Evolutionary conservation across 192 early-diverging fungal genomes (phyloP).

Genomic region (Coemansia sp.): DNA sequence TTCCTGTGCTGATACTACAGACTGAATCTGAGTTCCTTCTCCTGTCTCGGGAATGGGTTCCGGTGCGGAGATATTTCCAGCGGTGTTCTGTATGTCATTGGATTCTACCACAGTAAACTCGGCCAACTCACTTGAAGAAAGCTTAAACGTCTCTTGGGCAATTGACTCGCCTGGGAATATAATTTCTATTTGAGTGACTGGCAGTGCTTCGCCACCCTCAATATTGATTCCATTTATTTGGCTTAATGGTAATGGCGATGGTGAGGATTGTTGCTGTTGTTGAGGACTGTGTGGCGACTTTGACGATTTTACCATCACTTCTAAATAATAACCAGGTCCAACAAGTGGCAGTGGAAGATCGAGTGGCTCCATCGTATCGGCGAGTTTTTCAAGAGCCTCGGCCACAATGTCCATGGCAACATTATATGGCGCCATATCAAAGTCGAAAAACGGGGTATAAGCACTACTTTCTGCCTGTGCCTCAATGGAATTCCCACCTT

Average conservation of each 20-base stretch:
- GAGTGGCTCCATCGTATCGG: conserved; percentile 50
- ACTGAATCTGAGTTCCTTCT: neutral
- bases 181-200: conserved; percentile 48
- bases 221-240: conserved; percentile 40
- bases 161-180: conserved; percentile 48
- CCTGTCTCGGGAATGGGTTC: conserved; percentile 12
- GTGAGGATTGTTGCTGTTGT: neutral
- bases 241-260: conserved; percentile 17
- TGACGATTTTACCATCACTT: conserved; percentile 49
- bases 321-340: conserved; percentile 51
- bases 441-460: conserved; percentile 45
- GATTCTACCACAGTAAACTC: conserved; percentile 4
- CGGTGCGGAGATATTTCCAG: conserved; percentile 3
- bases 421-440: conserved; percentile 52
- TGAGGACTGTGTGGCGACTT: conserved; percentile 19
- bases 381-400: conserved; percentile 46
- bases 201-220: conserved; percentile 47
- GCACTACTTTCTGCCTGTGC: conserved; percentile 7
- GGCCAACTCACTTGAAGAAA: conserved; percentile 17
- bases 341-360: conserved; percentile 47
- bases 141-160: conserved; percentile 42
- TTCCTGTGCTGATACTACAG: neutral
- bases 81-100: neutral
- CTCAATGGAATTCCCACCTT: neutral
- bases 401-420: conserved; percentile 52